phyloP scores from a whole-genome alignment of 2,329 filamentous ascomycete genomes.

The Aureobasidium lini region DNA sequence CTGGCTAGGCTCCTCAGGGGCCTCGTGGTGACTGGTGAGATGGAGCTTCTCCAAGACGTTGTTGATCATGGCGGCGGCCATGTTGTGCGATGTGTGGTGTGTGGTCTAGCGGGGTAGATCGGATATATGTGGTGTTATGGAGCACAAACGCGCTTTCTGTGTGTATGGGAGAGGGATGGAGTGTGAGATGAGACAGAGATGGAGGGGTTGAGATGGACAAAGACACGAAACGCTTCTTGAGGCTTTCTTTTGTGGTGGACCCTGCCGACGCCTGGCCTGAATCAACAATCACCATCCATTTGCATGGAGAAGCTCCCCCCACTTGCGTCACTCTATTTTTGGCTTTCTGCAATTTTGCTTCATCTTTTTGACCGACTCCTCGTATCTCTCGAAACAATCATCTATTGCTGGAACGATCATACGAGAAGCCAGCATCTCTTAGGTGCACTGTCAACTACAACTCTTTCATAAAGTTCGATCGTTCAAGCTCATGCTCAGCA shows the following conservation, averaged over 20 bases:
- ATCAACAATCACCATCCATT: conserved; percentile 7
- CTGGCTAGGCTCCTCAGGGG: conserved; percentile 49
- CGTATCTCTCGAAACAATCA: neutral
- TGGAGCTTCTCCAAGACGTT: conserved; percentile 36
- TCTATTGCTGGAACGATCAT: no score
- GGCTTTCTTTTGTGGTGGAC: neutral
- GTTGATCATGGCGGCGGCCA: conserved; percentile 34
- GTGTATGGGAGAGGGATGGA: neutral
- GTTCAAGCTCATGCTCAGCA: neutral
- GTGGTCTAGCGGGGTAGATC: neutral
- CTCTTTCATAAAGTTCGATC: neutral
- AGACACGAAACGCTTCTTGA: neutral
- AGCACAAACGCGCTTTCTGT: neutral
- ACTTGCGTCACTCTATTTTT: conserved; percentile 13
- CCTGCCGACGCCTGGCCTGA: neutral
- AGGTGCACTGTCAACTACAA: neutral
- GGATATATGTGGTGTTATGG: no score
- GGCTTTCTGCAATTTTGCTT: neutral
- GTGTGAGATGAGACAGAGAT: neutral
- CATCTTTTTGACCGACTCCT: neutral
- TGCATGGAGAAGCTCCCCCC: neutral
- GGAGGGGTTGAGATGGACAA: neutral
- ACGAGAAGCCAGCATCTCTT: no score
- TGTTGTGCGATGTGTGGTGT: conserved; percentile 17
- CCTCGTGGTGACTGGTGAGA: conserved; percentile 29